Evolutionary conservation across 768 basidiomycete species (phyloP).

Genomic region (Leccinum imitatum): DNA sequence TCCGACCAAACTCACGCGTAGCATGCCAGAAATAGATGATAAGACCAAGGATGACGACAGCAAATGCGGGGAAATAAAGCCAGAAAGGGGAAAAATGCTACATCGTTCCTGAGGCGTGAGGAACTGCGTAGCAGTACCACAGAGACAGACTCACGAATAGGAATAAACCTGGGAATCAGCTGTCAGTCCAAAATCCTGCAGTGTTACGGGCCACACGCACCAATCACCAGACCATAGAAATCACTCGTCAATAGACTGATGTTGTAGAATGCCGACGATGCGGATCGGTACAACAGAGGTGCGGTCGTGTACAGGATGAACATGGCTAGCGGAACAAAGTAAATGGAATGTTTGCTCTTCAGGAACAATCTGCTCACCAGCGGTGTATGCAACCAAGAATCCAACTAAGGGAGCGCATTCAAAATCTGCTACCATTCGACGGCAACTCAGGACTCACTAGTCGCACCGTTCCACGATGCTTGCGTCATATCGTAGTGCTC

Average conservation of each 20-base stretch:
- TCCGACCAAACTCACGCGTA: slow-evolving; percentile 57
- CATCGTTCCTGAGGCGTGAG: slow-evolving; percentile 12
- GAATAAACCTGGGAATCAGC: slow-evolving; percentile 41
- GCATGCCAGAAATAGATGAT: slow-evolving; percentile 86
- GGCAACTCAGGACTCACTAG: slow-evolving; percentile 52
- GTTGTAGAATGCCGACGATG: slow-evolving; percentile 85
- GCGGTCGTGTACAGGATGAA: slow-evolving; percentile 82
- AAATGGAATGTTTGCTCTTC: neutral
- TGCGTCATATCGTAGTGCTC: slow-evolving; percentile 67
- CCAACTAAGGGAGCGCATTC: slow-evolving; percentile 40
- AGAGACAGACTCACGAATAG: slow-evolving; percentile 43
- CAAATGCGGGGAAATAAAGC: slow-evolving; percentile 84
- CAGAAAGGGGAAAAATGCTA: slow-evolving; percentile 84
- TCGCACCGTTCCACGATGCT: slow-evolving; percentile 72
- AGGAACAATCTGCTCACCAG: slow-evolving; percentile 26
- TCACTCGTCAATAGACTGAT: slow-evolving; percentile 84
- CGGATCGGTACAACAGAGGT: slow-evolving; percentile 81
- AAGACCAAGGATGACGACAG: slow-evolving; percentile 66
- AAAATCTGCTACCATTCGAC: slow-evolving; percentile 1
- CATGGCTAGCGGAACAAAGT: slow-evolving; percentile 54
- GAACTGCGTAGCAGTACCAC: neutral
- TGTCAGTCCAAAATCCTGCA: slow-evolving; percentile 10
- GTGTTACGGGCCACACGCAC: slow-evolving; percentile 15
- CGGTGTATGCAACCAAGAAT: slow-evolving; percentile 51
- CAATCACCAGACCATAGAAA: slow-evolving; percentile 85